Conservation (phyloP, 2,329 filamentous ascomycete species). For the Epicoccum sorghinum region DNA sequence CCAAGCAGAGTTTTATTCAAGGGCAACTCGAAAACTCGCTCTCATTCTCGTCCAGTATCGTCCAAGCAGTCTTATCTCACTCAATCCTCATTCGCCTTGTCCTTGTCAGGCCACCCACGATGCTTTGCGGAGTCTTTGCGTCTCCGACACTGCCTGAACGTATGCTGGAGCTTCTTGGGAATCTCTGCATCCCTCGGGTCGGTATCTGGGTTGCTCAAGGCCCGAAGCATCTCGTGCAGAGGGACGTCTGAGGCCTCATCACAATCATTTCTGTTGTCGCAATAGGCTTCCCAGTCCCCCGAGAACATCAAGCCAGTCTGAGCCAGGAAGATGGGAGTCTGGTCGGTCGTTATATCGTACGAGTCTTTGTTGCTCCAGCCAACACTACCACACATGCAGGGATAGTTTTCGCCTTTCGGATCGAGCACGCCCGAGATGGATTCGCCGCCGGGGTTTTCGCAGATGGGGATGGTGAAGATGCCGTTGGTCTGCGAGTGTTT, state of each 20-base stretch:
- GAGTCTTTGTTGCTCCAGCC: not conserved
- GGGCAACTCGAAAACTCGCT: too few relatives aligned
- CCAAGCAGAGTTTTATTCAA: too few relatives aligned
- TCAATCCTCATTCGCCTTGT: not conserved
- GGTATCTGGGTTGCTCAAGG: too few relatives aligned
- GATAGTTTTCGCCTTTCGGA: slow-evolving; percentile 14
- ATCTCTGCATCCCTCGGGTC: not conserved
- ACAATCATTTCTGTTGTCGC: not conserved
- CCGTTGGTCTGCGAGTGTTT: not conserved
- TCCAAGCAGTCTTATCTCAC: too few relatives aligned
- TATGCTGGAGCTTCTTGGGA: not conserved
- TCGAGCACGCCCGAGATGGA: slow-evolving; percentile 18
- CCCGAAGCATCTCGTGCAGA: not conserved
- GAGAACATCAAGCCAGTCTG: not conserved
- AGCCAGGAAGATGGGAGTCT: not conserved
- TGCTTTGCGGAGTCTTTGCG: not conserved
- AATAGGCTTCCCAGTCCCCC: not conserved
- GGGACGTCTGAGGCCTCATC: not conserved
- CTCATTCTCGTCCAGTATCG: not conserved
- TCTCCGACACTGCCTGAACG: not conserved
- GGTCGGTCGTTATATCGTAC: slow-evolving; percentile 5
- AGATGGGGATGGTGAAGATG: slow-evolving; percentile 16
- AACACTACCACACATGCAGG: slow-evolving; percentile 26
- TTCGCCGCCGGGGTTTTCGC: slow-evolving; percentile 19
- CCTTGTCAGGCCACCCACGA: not conserved